Percentiles rank a stretch among this genome's conserved stretches.
Evolutionary conservation across 192 early-diverging fungal genomes (phyloP).

Genomic region (Coemansia sp.): DNA sequence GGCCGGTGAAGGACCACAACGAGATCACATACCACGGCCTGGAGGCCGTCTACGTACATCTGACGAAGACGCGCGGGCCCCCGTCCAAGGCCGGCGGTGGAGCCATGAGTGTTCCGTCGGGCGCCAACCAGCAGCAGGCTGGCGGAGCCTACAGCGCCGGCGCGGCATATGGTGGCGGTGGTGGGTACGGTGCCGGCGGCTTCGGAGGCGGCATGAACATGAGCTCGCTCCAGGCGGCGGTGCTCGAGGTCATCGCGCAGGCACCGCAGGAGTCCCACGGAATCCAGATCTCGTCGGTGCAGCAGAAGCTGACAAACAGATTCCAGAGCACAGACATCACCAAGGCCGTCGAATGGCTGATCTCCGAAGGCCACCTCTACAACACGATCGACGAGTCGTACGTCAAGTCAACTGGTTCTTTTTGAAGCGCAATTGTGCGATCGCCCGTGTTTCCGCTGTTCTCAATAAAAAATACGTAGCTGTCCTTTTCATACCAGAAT

Average conservation of each 20-base stretch:
- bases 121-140: slow-evolving; percentile 3
- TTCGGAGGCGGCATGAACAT: slow-evolving; percentile 19
- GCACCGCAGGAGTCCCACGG: slow-evolving; percentile 43
- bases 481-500: neutral
- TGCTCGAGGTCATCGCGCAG: slow-evolving; percentile 29
- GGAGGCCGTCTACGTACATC: slow-evolving; percentile 66
- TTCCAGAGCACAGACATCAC: slow-evolving; percentile 30
- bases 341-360: slow-evolving; percentile 56
- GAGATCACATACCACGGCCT: slow-evolving; percentile 78
- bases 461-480: neutral
- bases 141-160: slow-evolving; percentile 6
- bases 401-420: slow-evolving; percentile 6
- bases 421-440: neutral
- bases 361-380: slow-evolving; percentile 68
- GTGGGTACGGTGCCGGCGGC: slow-evolving; percentile 5
- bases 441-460: neutral
- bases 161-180: slow-evolving; percentile 7
- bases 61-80: slow-evolving; percentile 53
- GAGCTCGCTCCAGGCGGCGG: slow-evolving; percentile 20
- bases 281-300: slow-evolving; percentile 45
- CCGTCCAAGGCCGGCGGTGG: slow-evolving; percentile 12
- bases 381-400: slow-evolving; percentile 63
- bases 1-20: slow-evolving; percentile 68
- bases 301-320: slow-evolving; percentile 37
- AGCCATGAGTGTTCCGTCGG: slow-evolving; percentile 5